Evolutionary conservation across 257 asterid genomes (phyloP), one percentile per base, ranked within the genome.

Genomic region (Solanum bulbocastanum): DNA sequence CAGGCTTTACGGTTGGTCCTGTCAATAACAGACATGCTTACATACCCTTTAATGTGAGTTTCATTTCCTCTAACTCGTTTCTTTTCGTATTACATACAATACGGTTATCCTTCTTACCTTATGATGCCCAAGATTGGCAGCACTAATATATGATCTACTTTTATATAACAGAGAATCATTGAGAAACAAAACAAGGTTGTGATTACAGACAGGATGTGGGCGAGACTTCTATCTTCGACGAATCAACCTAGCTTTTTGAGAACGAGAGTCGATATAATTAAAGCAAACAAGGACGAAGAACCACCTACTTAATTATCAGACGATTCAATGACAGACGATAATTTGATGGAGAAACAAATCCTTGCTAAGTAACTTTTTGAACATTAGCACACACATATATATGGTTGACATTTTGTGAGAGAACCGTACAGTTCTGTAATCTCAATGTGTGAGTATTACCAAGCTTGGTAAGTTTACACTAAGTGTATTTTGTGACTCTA

Each of bases 131-230:
- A 40, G 23, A 10, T 40, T 76, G 82, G 83, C 22, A 39, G 58
- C 58, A 23, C 56, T 75, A 39, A 40, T 11, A 37, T 44, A 27
- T 46, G 40, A 16, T 79, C 40, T 27, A 33, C 65, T 62, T 74
- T 4, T 46, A 35, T 75, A n/a, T 86, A 84, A 69, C 83, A 74
- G 99, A 90, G 93, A 71, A 96, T 96, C 15, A 94, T 88, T 12
- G 98, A 94, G 93, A 87, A 71, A 75, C 95, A 87, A 92, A 90
- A 95, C 92, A 91, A 90, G 92, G 98, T 96, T 27, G 97, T 96
- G 91, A 94, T 96, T 88, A 96, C 99, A 16, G 99, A 96, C 87
- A 92, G 99, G 88, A 96, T 96, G 99, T 96, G 99, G 99, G 99
- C 98, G 0, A 90, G 98, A 86, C 95, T 96, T 79, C 91, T 96